Evolutionary conservation across 306 rosid genomes (phyloP).

Genomic region (Castanopsis chinensis): DNA sequence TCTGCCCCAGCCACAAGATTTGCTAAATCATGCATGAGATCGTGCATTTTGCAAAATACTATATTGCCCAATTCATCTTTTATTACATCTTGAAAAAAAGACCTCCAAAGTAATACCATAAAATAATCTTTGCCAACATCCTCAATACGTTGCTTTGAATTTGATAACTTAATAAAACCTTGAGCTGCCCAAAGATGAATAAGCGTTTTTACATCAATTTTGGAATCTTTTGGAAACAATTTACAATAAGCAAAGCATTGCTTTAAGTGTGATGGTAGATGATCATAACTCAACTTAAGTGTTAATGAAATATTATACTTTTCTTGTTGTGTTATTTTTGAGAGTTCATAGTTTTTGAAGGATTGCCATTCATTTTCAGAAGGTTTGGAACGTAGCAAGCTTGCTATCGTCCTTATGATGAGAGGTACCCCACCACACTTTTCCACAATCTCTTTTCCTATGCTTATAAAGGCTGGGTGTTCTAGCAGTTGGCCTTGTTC

Average conservation of each 20-base stretch:
- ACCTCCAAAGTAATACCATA: conserved; percentile 23
- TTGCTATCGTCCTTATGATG: neutral
- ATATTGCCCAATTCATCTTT: conserved; percentile 16
- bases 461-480: neutral
- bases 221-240: conserved; percentile 10
- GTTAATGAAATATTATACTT: neutral
- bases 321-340: neutral
- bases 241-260: conserved; percentile 29
- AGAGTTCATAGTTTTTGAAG: neutral
- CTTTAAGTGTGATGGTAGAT: conserved; percentile 17
- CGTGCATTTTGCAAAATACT: conserved; percentile 21
- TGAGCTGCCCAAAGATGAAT: neutral
- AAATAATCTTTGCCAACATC: conserved; percentile 14
- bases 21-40: conserved; percentile 26
- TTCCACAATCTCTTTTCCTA: neutral
- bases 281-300: conserved; percentile 26
- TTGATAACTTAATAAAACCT: conserved; percentile 15
- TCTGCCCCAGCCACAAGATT: neutral
- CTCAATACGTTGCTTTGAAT: conserved; percentile 1
- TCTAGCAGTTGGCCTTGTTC: neutral
- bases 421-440: neutral
- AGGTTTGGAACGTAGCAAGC: neutral
- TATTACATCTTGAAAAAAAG: conserved; percentile 8
- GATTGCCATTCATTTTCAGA: neutral
- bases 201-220: neutral